Percentiles rank a stretch among this genome's conserved stretches.
Evolutionary conservation across 306 rosid species (phyloP).

Genomic region (Quercus ilex): DNA sequence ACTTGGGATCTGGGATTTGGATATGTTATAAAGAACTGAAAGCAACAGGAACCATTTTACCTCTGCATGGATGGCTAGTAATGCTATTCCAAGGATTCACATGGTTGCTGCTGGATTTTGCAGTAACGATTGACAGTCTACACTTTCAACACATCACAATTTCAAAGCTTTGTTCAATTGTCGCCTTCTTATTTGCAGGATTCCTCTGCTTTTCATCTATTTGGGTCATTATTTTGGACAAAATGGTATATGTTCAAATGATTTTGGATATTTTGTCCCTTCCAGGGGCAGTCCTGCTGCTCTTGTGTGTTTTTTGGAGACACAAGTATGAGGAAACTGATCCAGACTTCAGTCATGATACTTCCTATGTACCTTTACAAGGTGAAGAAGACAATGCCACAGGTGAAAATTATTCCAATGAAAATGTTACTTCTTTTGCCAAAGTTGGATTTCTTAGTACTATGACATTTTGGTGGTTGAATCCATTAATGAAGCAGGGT

Average conservation of each 20-base stretch:
- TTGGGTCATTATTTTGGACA: conserved; percentile 24
- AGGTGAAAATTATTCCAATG: conserved; percentile 17
- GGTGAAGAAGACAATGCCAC: too few species aligned
- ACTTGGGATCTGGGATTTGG: too few species aligned
- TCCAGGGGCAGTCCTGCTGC: conserved; percentile 51
- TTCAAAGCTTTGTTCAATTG: conserved; percentile 30
- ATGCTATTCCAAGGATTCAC: conserved; percentile 59
- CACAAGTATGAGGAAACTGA: conserved; percentile 23
- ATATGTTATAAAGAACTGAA: too few species aligned
- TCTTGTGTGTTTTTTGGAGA: conserved; percentile 23
- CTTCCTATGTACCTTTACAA: conserved; percentile 20
- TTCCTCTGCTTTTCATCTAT: conserved; percentile 39
- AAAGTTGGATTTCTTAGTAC: conserved; percentile 56
- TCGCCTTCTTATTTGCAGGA: conserved; percentile 46
- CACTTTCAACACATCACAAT: too few species aligned
- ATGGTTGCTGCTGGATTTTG: conserved; percentile 60
- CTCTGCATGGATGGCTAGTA: conserved; percentile 58
- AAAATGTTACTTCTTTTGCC: conserved; percentile 45
- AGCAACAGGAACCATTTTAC: neutral
- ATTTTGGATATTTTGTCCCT: conserved; percentile 42
- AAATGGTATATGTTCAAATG: conserved; percentile 31
- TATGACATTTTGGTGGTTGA: conserved; percentile 78
- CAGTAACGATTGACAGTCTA: conserved; percentile 31
- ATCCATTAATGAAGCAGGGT: conserved; percentile 75
- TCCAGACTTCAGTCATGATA: conserved; percentile 27